Evolutionary conservation across 2,329 filamentous ascomycete species (phyloP), one percentile per base, ranked within the genome.

Genomic region (Monilinia laxa): DNA sequence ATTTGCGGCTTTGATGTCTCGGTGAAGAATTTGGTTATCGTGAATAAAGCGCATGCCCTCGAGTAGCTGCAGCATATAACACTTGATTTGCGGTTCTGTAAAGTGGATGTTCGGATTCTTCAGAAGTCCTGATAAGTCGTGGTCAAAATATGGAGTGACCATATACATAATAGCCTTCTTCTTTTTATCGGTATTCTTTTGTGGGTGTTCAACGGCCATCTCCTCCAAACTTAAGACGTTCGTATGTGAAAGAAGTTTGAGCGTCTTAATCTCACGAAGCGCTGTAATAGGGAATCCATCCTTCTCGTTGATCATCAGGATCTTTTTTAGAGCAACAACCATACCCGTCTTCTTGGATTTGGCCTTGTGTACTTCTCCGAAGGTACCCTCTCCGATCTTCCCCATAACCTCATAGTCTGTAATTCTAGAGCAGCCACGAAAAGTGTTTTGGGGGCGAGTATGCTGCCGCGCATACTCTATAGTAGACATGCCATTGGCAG

Each of bases 261-360:
- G 83, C 51, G 99, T 86, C 81, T 98, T 98, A 81, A 99, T 97
- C 79, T 99, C 95, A 76, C 95, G 91, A 56, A 99, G 85, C 9
- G 95, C 94, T 0, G 95, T 99, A 70, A 99, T 99, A n/a, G 95
- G 95, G 73, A 99, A 99, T 82, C 95, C 95, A 79, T 99, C 95
- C 78, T 97, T 98, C 81, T 99, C 95, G 78, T 98, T 96, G 78
- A 98, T 95, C 91, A 98, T 97, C 71, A 99, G 87, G 72, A 99
- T 99, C 84, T 98, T 98, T 82, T 99, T 99, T 75, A 99, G 79
- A 4, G 95, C 95, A 68, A 97, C 90, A 56, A 94, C 79, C 31
- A 86, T 84, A 64, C 91, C 90, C 1, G 87, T 91, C 74, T 85
- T 90, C 74, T 87, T 89, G 38, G 90, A 92, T 69, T 86, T 86